Evolutionary conservation across 179 eudicot species (phyloP), one percentile per base, ranked within the genome.

Genomic region (Silene coronaria): DNA sequence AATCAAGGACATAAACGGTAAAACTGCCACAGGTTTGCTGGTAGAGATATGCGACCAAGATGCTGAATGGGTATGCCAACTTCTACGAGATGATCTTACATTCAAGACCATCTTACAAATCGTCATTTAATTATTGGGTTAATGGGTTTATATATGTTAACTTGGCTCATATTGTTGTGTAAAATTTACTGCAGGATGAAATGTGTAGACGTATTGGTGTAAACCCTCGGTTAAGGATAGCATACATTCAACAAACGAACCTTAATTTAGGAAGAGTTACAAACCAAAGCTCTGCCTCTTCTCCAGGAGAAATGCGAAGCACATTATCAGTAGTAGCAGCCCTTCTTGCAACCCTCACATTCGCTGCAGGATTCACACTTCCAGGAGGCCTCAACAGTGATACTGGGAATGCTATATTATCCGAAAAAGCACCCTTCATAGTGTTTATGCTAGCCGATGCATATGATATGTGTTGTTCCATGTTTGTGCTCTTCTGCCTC

Each of bases 321-420:
- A 68, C 68, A 23, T 32, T 76, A 26, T 69, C 69, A 58, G 79
- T 76, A 0, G 74, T 76, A 13, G 79, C 79, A 38, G 74, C 79
- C 22, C 79, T 76, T 45, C 34, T 76, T 6, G 74, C 79, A 23
- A 69, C 79, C 24, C 62, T 76, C 2, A 76, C 79, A 11, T 76
- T 76, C 22, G 72, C 66, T 10, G 73, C 71, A 22, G 77, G 70
- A 22, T 74, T 74, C 68, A 27, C 77, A 5, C 32, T 66, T 22
- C 78, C 78, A 2, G 78, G 78, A 2, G 72, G 78, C 4, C 30
- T 28, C 46, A 55, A 66, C 38, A 26, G 42, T 36, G 27, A 67
- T 0, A 65, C 69, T 0, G 78, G 78, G 34, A 5, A 66, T 22
- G 72, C 38, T 10, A 53, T 76, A 5, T 22, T 76, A 6, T 60